Evolutionary conservation across 2,329 filamentous ascomycete species (phyloP).

Genomic region (Arthrobotrys iridis): DNA sequence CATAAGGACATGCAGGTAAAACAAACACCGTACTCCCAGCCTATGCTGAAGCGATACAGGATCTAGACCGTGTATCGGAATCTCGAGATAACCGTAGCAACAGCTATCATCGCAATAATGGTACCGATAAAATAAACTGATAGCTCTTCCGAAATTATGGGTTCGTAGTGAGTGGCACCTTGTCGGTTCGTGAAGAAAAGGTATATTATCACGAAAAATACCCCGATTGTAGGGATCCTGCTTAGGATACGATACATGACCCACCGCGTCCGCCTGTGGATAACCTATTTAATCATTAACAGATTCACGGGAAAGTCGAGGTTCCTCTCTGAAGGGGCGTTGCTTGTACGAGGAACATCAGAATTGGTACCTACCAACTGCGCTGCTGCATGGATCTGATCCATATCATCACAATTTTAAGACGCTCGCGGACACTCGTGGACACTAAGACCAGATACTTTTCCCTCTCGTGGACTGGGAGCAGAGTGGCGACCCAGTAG

Average conservation of each 20-base stretch:
- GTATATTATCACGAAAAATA: constrained; percentile 26
- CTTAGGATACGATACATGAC: constrained; percentile 39
- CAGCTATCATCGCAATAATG: constrained; percentile 23
- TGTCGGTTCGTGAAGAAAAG: constrained; percentile 9
- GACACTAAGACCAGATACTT: constrained; percentile 80
- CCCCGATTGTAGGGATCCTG: not conserved
- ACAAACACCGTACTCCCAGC: not conserved
- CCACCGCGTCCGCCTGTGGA: constrained; percentile 33
- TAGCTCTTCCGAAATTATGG: not conserved
- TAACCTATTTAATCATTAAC: constrained; percentile 49
- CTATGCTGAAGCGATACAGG: not conserved
- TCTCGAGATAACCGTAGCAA: constrained; percentile 3
- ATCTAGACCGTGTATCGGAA: not conserved
- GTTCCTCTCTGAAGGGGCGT: not conserved
- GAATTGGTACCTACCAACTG: constrained; percentile 71
- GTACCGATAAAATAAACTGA: constrained; percentile 32
- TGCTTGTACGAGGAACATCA: not conserved
- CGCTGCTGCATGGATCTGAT: constrained; percentile 76
- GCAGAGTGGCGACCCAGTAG: constrained; percentile 87
- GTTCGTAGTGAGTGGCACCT: not conserved
- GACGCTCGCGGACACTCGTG: constrained; percentile 78
- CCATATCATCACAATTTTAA: constrained; percentile 86
- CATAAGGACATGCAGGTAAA: too few relatives aligned
- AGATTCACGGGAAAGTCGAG: not conserved
- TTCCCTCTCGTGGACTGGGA: constrained; percentile 79